Percentiles rank a stretch among this genome's conserved stretches.
Evolutionary conservation across 1,284 basidiomycete genomes (phyloP).

Genomic region (Ceratobasidium sp.): DNA sequence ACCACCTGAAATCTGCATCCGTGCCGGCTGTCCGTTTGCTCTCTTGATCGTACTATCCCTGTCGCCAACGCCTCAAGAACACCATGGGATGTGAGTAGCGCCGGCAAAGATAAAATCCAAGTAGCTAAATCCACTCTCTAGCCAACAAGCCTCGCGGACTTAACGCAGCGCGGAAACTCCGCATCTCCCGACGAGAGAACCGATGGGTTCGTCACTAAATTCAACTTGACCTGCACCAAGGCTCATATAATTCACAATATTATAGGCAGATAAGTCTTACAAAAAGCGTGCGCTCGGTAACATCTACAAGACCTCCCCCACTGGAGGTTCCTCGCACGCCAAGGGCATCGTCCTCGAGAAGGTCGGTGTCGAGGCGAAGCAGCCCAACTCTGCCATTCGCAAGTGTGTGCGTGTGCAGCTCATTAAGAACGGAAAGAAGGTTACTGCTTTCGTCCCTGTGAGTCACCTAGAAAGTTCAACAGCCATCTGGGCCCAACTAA

Average conservation of each 20-base stretch:
- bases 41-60: constrained; percentile 28
- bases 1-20: constrained; percentile 35
- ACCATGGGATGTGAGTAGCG: constrained; percentile 57
- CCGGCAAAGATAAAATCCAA: background rate
- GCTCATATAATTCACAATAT: constrained; percentile 33
- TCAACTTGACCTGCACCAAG: constrained; percentile 32
- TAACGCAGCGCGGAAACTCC: constrained; percentile 98
- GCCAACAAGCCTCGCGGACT: constrained; percentile 99
- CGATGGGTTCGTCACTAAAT: constrained; percentile 93
- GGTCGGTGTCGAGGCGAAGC: constrained; percentile 93
- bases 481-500: background rate
- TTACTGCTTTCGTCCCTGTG: constrained; percentile 85
- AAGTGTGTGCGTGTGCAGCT: constrained; percentile 99
- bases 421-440: constrained; percentile 99
- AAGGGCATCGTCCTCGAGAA: constrained; percentile 99
- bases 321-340: constrained; percentile 98
- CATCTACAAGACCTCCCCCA: constrained; percentile 99
- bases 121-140: constrained; percentile 12
- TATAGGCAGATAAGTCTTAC: constrained; percentile 96
- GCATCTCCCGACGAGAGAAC: constrained; percentile 93
- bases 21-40: constrained; percentile 25
- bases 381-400: constrained; percentile 99
- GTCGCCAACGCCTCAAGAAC: constrained; percentile 48
- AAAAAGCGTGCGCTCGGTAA: constrained; percentile 99
- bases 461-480: background rate